phyloP scores from a whole-genome alignment of 2,329 filamentous ascomycete species.

The Beauveria medogensis region DNA sequence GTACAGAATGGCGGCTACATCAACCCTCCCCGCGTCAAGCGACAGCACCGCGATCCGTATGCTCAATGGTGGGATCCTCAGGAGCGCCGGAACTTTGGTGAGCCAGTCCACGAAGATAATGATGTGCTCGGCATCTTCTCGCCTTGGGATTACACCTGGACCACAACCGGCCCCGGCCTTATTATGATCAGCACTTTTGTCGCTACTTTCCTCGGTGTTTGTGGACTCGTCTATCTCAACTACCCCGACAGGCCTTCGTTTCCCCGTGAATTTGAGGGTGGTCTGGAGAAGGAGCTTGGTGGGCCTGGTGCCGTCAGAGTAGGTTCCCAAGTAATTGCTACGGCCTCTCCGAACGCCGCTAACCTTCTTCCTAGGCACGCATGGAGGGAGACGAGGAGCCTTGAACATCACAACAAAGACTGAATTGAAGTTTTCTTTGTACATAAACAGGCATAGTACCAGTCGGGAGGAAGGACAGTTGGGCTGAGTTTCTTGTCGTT shows the following conservation, averaged over 20 bases:
- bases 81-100: slow-evolving; percentile 92
- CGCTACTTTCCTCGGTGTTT: slow-evolving; percentile 52
- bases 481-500: slow-evolving; percentile 1
- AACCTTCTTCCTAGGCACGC: slow-evolving; percentile 36
- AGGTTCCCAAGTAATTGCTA: slow-evolving; percentile 30
- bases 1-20: slow-evolving; percentile 74
- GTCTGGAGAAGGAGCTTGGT: slow-evolving; percentile 67
- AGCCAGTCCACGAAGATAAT: slow-evolving; percentile 94
- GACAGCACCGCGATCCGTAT: slow-evolving; percentile 86
- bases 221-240: slow-evolving; percentile 57
- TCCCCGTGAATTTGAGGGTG: slow-evolving; percentile 64
- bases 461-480: slow-evolving; percentile 1
- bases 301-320: slow-evolving; percentile 60
- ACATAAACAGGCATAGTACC: slow-evolving; percentile 22
- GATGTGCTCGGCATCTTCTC: slow-evolving; percentile 87
- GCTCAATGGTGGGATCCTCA: slow-evolving; percentile 96
- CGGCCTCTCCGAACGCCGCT: slow-evolving; percentile 5
- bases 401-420: slow-evolving; percentile 23
- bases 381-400: slow-evolving; percentile 47
- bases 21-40: slow-evolving; percentile 73
- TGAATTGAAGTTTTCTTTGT: slow-evolving; percentile 23
- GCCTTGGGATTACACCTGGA: slow-evolving; percentile 81
- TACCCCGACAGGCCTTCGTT: slow-evolving; percentile 66
- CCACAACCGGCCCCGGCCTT: slow-evolving; percentile 59
- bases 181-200: slow-evolving; percentile 63